phyloP scores from a whole-genome alignment of 768 basidiomycete genomes.

The Amanita fuliginea region DNA sequence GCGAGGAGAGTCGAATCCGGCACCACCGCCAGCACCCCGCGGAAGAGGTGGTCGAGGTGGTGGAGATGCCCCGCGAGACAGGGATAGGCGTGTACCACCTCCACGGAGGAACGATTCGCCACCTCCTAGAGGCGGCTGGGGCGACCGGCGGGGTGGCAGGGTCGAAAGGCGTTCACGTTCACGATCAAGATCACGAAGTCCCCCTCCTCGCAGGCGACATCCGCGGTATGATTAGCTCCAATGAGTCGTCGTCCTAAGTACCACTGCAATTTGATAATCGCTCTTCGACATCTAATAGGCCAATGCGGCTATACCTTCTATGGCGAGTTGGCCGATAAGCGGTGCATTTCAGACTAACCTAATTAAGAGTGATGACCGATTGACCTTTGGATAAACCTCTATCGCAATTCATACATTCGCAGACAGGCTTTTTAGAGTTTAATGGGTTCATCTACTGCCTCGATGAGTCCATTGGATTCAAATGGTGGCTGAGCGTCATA shows the following conservation, averaged over 20 bases:
- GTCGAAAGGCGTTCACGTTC: slow-evolving; percentile 29
- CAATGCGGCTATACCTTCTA: too few relatives aligned
- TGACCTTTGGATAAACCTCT: too few relatives aligned
- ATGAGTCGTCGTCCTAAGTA: neutral
- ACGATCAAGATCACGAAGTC: slow-evolving; percentile 25
- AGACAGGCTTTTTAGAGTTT: too few relatives aligned
- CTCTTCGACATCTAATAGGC: too few relatives aligned
- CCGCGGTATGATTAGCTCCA: slow-evolving; percentile 21
- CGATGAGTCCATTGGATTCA: too few relatives aligned
- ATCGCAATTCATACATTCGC: too few relatives aligned
- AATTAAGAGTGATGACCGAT: too few relatives aligned
- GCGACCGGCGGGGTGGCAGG: slow-evolving; percentile 25
- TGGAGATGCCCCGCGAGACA: slow-evolving; percentile 22
- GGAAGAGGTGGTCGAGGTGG: slow-evolving; percentile 31
- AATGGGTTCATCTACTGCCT: too few relatives aligned
- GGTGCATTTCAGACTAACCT: too few relatives aligned
- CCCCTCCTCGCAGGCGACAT: slow-evolving; percentile 27
- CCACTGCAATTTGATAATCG: too few relatives aligned
- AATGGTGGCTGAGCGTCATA: too few relatives aligned
- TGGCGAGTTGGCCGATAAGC: too few relatives aligned
- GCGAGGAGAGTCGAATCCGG: slow-evolving; percentile 58
- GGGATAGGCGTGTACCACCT: slow-evolving; percentile 36
- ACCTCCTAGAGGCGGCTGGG: slow-evolving; percentile 31
- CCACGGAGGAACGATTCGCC: slow-evolving; percentile 38
- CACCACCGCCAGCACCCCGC: slow-evolving; percentile 29